A percentile compares a stretch with the other conserved stretches of the same genome.
Conservation (phyloP, 2,329 filamentous ascomycete genomes). For the Endoconidiophora polonica region DNA sequence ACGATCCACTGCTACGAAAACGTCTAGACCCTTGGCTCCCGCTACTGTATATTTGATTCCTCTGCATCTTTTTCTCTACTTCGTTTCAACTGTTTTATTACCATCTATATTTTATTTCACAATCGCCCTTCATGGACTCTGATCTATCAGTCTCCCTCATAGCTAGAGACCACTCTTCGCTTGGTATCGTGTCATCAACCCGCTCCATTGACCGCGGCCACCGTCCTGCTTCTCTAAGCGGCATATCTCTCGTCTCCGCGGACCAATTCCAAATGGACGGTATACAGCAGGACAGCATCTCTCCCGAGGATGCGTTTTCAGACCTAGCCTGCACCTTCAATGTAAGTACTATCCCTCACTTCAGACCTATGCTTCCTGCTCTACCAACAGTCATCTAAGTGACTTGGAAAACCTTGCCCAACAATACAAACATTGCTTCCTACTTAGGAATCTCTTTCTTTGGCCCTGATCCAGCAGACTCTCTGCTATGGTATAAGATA, state of each 20-base stretch:
- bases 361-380: background rate
- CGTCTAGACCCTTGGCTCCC: background rate
- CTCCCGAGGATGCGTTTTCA: background rate
- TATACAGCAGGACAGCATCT: background rate
- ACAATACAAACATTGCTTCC: background rate
- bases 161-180: background rate
- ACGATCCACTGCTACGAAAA: background rate
- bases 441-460: no score
- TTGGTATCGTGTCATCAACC: background rate
- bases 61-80: background rate
- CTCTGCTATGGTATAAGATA: no score
- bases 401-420: background rate
- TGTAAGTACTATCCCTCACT: background rate
- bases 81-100: background rate
- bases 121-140: background rate
- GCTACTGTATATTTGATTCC: background rate
- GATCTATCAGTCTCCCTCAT: slow-evolving; percentile 3
- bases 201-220: slow-evolving; percentile 2
- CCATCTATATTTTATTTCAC: background rate
- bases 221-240: background rate
- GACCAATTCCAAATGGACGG: slow-evolving; percentile 1
- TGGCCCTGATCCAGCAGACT: no score
- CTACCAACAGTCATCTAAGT: no score
- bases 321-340: background rate
- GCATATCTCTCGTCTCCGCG: background rate